Evolutionary conservation across 2,329 filamentous ascomycete genomes (phyloP).

Genomic region (Esteya vermicola): DNA sequence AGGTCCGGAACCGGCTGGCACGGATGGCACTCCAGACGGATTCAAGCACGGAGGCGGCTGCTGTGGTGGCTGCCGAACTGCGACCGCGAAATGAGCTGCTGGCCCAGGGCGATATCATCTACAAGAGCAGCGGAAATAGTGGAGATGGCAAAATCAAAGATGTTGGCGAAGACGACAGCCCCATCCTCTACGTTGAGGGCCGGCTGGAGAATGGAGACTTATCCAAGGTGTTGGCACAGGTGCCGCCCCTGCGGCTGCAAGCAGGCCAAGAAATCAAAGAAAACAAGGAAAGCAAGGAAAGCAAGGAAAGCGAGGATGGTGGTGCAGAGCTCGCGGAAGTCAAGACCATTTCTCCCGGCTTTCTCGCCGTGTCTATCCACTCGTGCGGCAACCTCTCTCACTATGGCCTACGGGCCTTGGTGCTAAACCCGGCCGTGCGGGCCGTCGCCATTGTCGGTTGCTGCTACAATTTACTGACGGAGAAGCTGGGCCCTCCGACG

Average conservation of each 20-base stretch:
- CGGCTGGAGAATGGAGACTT: conserved; percentile 61
- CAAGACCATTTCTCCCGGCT: too few species aligned
- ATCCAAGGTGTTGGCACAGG: conserved; percentile 47
- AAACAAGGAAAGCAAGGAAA: too few species aligned
- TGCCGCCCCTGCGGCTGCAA: conserved; percentile 36
- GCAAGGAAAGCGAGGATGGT: too few species aligned
- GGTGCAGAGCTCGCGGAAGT: conserved; percentile 11
- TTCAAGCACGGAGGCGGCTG: conserved; percentile 6
- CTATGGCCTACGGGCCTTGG: conserved; percentile 74
- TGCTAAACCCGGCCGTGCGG: conserved; percentile 69
- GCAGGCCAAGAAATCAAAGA: too few species aligned
- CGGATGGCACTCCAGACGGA: too few species aligned
- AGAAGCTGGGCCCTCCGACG: conserved; percentile 72
- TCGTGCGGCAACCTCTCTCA: conserved; percentile 97
- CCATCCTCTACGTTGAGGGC: conserved; percentile 66
- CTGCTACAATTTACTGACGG: conserved; percentile 94
- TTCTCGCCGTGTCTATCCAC: conserved; percentile 91
- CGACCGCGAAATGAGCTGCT: conserved; percentile 6
- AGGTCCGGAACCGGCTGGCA: conserved; percentile 20
- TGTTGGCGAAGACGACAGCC: conserved; percentile 42
- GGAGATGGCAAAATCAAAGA: too few species aligned
- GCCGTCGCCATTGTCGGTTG: conserved; percentile 95
- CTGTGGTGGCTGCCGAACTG: conserved; percentile 5
- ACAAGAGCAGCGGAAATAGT: too few species aligned
- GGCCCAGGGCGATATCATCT: background rate